Percentiles rank a stretch among this genome's conserved stretches.
phyloP scores from a whole-genome alignment of 805 yeast species.

The Isabelozyma pseudorhagii region DNA sequence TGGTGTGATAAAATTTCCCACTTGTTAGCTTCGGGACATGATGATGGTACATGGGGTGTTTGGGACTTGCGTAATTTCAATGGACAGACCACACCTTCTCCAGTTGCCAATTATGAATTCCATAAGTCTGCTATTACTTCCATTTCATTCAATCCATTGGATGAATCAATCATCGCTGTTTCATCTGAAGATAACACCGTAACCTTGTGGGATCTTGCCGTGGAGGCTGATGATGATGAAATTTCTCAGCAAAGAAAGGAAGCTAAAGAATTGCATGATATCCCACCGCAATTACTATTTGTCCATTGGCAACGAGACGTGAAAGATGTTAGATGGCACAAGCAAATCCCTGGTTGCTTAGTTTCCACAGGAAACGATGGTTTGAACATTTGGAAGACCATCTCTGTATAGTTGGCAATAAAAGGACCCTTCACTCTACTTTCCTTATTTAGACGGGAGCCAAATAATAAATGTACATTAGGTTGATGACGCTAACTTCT shows the following conservation, averaged over 20 bases:
- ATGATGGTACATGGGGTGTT: constrained; percentile 95
- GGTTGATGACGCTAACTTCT: not conserved
- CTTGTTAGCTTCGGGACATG: constrained; percentile 92
- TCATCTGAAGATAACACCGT: constrained; percentile 97
- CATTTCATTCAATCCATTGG: constrained; percentile 90
- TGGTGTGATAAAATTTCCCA: constrained; percentile 91
- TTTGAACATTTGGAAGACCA: constrained; percentile 92
- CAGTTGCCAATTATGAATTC: constrained; percentile 94
- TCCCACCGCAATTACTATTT: constrained; percentile 93
- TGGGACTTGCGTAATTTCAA: constrained; percentile 92
- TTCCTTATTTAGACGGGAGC: not conserved
- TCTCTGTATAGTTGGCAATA: constrained; percentile 59
- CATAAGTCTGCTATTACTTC: constrained; percentile 92
- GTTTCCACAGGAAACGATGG: constrained; percentile 97
- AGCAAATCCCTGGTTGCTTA: constrained; percentile 92
- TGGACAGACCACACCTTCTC: constrained; percentile 56
- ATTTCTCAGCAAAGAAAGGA: constrained; percentile 80
- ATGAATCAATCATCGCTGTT: constrained; percentile 93
- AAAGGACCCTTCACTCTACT: not conserved
- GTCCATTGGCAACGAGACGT: constrained; percentile 98
- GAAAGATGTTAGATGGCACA: constrained; percentile 97
- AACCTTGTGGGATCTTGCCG: constrained; percentile 96
- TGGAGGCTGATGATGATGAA: constrained; percentile 98
- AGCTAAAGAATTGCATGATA: constrained; percentile 75
- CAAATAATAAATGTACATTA: not conserved